Conservation (phyloP, 2,329 filamentous ascomycete genomes). For the Aspergillus clavatus region DNA sequence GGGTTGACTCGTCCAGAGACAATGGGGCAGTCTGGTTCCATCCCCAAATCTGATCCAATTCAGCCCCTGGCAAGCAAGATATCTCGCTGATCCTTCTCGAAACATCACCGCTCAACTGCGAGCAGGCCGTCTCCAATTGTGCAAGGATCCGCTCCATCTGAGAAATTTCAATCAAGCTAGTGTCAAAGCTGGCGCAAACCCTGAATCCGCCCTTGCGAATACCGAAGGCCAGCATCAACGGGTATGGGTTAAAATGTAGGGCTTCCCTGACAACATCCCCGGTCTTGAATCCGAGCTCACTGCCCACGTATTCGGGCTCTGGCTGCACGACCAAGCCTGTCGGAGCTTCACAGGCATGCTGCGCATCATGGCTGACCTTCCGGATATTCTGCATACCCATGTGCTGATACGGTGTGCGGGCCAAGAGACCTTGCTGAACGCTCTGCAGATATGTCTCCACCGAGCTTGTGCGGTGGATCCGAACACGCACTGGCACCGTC, state of each 20-base stretch:
- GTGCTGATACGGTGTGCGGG: slow-evolving; percentile 46
- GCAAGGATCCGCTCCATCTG: slow-evolving; percentile 38
- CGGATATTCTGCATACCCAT: slow-evolving; percentile 49
- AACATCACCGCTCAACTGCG: slow-evolving; percentile 23
- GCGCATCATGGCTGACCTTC: slow-evolving; percentile 36
- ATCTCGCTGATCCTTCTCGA: slow-evolving; percentile 30
- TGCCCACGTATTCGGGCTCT: slow-evolving; percentile 33
- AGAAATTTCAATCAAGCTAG: slow-evolving; percentile 26
- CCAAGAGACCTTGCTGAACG: slow-evolving; percentile 29
- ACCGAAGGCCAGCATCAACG: slow-evolving; percentile 47
- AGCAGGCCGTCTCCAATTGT: slow-evolving; percentile 32
- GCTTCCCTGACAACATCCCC: slow-evolving; percentile 35
- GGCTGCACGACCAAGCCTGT: slow-evolving; percentile 39
- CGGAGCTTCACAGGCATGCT: slow-evolving; percentile 32
- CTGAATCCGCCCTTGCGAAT: slow-evolving; percentile 41
- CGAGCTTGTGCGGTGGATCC: slow-evolving; percentile 24
- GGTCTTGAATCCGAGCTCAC: slow-evolving; percentile 34
- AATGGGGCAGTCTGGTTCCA: slow-evolving; percentile 39
- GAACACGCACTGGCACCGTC: slow-evolving; percentile 46
- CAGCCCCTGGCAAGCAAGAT: slow-evolving; percentile 33
- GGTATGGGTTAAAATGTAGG: slow-evolving; percentile 46
- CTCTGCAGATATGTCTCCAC: slow-evolving; percentile 26
- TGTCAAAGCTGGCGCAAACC: slow-evolving; percentile 44
- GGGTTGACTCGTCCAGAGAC: slow-evolving; percentile 25
- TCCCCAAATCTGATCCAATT: slow-evolving; percentile 42